Conservation (phyloP, 1,139 yeast species). For the Sugiyamaella grinbergsii region DNA sequence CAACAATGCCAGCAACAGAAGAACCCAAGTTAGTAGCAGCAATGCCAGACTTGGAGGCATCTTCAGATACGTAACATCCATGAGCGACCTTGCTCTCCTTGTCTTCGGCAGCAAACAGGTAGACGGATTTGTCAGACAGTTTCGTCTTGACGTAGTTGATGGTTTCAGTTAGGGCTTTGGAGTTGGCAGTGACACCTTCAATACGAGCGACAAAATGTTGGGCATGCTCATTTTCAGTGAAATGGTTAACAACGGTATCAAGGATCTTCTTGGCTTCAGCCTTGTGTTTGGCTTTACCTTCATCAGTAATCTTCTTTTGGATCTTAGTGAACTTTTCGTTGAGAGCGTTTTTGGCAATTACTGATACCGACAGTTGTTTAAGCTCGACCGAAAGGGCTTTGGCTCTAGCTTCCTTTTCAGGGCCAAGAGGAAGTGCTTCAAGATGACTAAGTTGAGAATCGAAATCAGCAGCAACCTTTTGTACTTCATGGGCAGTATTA, state of each 20-base stretch:
- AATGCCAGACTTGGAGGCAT: constrained; percentile 68
- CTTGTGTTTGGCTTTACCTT: constrained; percentile 82
- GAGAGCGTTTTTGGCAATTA: constrained; percentile 73
- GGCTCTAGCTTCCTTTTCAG: constrained; percentile 71
- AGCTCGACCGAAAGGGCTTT: constrained; percentile 83
- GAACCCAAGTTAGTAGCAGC: constrained; percentile 76
- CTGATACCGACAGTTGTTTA: constrained; percentile 80
- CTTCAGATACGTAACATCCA: constrained; percentile 84
- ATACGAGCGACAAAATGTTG: constrained; percentile 66
- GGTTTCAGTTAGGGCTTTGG: constrained; percentile 94
- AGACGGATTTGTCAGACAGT: constrained; percentile 73
- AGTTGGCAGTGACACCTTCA: constrained; percentile 69
- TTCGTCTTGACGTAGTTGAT: constrained; percentile 80
- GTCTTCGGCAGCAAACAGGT: constrained; percentile 74
- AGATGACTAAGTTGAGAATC: constrained; percentile 60
- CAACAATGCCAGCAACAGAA: constrained; percentile 70
- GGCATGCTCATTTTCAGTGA: constrained; percentile 51
- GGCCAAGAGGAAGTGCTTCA: constrained; percentile 56
- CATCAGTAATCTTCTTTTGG: constrained; percentile 87
- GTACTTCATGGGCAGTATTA: constrained; percentile 84
- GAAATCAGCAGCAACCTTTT: constrained; percentile 75
- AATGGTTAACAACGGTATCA: constrained; percentile 76
- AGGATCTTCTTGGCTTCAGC: constrained; percentile 80
- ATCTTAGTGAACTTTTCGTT: constrained; percentile 72
- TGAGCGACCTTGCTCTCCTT: constrained; percentile 81